A percentile compares a stretch with the other conserved stretches of the same genome.
Conservation (phyloP, 495 filamentous ascomycete genomes). For the Apodospora peruviana region DNA sequence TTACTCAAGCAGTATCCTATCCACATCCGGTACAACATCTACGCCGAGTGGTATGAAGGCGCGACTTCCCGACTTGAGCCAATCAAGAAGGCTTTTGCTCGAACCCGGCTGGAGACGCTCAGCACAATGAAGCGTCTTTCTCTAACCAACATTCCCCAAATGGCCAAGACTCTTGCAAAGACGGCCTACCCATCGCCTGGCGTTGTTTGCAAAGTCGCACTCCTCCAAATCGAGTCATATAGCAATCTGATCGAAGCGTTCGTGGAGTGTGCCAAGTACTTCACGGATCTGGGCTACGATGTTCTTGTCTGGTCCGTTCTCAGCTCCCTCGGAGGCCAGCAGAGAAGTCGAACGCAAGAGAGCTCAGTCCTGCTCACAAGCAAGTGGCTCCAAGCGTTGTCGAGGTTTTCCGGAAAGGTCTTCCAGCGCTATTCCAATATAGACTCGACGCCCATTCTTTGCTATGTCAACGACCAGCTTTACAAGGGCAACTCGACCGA, state of each 20-base stretch:
- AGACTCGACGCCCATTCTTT: conserved; percentile 78
- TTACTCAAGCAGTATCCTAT: conserved; percentile 74
- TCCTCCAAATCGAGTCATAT: conserved; percentile 84
- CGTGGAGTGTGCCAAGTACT: conserved; percentile 88
- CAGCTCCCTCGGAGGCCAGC: conserved; percentile 68
- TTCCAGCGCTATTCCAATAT: conserved; percentile 78
- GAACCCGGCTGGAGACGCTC: conserved; percentile 69
- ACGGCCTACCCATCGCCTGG: conserved; percentile 81
- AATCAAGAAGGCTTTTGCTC: conserved; percentile 71
- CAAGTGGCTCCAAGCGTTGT: conserved; percentile 79
- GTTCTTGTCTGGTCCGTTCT: conserved; percentile 85
- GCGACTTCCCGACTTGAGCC: conserved; percentile 69
- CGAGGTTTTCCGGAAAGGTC: conserved; percentile 78
- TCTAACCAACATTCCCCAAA: conserved; percentile 73
- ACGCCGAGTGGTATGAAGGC: conserved; percentile 85
- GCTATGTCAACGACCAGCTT: conserved; percentile 83
- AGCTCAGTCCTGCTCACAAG: conserved; percentile 78
- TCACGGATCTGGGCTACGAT: conserved; percentile 87
- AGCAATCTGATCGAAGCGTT: conserved; percentile 89
- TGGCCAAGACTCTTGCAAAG: conserved; percentile 82
- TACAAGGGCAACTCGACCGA: conserved; percentile 75
- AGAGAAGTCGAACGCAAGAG: conserved; percentile 71
- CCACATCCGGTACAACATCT: conserved; percentile 77
- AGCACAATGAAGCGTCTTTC: conserved; percentile 80
- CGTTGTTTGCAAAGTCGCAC: conserved; percentile 81